These are phyloP conservation scores for Apiospora marii DNA, from an alignment of 2,329 filamentous ascomycete genomes.

Conservation along the genomic window DNA sequence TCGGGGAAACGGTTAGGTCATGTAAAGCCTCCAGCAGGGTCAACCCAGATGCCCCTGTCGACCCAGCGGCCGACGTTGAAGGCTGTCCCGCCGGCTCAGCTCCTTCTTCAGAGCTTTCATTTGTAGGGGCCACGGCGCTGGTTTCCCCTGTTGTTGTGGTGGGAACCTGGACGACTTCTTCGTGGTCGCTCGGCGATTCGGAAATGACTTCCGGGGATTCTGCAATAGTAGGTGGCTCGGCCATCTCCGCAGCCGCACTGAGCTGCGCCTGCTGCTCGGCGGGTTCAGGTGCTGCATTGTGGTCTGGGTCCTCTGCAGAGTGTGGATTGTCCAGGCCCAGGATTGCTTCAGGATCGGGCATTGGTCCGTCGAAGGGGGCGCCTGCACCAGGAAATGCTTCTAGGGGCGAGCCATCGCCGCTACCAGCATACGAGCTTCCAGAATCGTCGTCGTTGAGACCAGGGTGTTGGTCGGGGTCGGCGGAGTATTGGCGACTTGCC, in stretches of 20 bases:
- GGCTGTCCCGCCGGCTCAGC: neutral
- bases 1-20: slow-evolving; percentile 3
- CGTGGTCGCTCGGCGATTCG: neutral
- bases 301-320: neutral
- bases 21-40: slow-evolving; percentile 8
- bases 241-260: neutral
- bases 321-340: neutral
- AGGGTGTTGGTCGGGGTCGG: neutral
- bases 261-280: neutral
- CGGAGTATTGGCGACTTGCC: slow-evolving; percentile 3
- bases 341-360: neutral
- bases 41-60: neutral
- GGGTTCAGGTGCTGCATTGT: neutral
- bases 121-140: neutral
- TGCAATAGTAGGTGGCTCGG: neutral
- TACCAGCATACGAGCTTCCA: slow-evolving; percentile 51
- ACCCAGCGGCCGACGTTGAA: neutral
- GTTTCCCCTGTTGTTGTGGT: neutral
- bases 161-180: neutral
- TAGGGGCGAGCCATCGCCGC: slow-evolving; percentile 36
- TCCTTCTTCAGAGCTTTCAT: neutral
- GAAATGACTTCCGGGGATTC: neutral
- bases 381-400: neutral
- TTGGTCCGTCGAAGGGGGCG: neutral
- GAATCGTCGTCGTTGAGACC: slow-evolving; percentile 33